Conservation (phyloP, 2,329 filamentous ascomycete genomes). For the Fusarium chuoi region DNA sequence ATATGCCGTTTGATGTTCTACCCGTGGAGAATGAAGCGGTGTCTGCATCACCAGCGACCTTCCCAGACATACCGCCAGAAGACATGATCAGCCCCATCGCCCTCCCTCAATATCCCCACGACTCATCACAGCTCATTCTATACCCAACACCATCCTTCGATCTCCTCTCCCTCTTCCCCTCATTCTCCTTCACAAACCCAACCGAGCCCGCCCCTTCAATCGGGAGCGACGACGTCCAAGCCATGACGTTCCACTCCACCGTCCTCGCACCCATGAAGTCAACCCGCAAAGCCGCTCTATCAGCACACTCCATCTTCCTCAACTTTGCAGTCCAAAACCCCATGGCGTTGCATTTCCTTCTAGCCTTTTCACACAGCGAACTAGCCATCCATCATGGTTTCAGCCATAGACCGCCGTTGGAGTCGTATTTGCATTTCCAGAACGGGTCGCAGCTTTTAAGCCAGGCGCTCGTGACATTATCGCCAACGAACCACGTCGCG, state of each 20-base stretch:
- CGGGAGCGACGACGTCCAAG: slow-evolving; percentile 9
- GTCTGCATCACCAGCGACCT: neutral
- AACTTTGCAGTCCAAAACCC: slow-evolving; percentile 12
- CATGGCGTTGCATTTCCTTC: slow-evolving; percentile 4
- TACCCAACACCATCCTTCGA: slow-evolving; percentile 7
- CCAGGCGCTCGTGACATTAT: neutral
- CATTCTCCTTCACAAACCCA: slow-evolving; percentile 10
- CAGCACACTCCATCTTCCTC: slow-evolving; percentile 14
- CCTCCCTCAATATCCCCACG: neutral
- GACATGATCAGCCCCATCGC: neutral
- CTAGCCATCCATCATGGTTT: slow-evolving; percentile 1
- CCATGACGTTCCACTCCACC: slow-evolving; percentile 15
- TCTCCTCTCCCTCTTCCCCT: neutral
- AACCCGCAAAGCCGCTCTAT: neutral
- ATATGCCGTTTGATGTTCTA: neutral
- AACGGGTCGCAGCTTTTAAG: neutral
- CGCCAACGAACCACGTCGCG: neutral
- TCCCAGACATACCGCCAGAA: neutral
- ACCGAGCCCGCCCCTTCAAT: slow-evolving; percentile 4
- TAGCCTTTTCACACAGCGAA: slow-evolving; percentile 5
- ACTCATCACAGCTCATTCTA: neutral
- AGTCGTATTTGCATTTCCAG: slow-evolving; percentile 6
- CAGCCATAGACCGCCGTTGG: neutral
- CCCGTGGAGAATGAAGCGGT: rapidly evolving
- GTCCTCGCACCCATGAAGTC: slow-evolving; percentile 18